Base-by-base conservation (phyloP, 176 grass and related monocot genomes). In the Secale cereale region DNA sequence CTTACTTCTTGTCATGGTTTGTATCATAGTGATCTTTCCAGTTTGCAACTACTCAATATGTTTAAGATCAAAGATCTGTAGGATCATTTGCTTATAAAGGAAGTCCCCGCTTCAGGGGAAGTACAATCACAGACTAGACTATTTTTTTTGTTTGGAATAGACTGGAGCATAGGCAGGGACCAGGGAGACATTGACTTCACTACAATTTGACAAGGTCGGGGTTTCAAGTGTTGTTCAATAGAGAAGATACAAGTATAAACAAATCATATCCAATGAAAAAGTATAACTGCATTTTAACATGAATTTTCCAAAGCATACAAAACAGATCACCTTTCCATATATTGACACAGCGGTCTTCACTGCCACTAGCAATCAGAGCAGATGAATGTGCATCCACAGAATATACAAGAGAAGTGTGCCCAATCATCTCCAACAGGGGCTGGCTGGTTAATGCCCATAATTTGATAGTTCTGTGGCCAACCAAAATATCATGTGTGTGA, bases 391-490 rank as follows among this genome's bases (percentile, higher is more conserved):
- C 85, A 46, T 92, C 93, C 33, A 95, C 93, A 62, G 93, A 95
- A 94, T 92, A 95, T 71, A 98, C 90, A 65, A 98, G 93, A 91
- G 93, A 98, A 85, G 88, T 91, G 78, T 98, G 97, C 17, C 90
- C 97, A 46, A 91, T 77, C 97, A 98, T 93, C 82, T 96, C 97
- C 91, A 98, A 78, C 36, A 96, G 57, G n/a, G 92, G 78, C 67
- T 98, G 91, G 73, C 97, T 88, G 7, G 93, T 95, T 79, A 98
- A 88, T 60, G 93, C 76, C 97, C 97, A 95, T 87, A 98, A 85
- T 74, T 94, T 95, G 75, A 95, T 74, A 7, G 93, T 85, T 69
- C 93, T 98, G 78, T 15, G 14, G 87, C 15, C 37, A 82, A 71
- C 32, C 31, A 86, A 80, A 61, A 89, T 72, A 71, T 8, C 35